Percentiles rank a stretch among this genome's conserved stretches.
These are phyloP conservation scores for Chalciporus piperatus DNA, from an alignment of 768 basidiomycete genomes.

Conservation along the genomic window DNA sequence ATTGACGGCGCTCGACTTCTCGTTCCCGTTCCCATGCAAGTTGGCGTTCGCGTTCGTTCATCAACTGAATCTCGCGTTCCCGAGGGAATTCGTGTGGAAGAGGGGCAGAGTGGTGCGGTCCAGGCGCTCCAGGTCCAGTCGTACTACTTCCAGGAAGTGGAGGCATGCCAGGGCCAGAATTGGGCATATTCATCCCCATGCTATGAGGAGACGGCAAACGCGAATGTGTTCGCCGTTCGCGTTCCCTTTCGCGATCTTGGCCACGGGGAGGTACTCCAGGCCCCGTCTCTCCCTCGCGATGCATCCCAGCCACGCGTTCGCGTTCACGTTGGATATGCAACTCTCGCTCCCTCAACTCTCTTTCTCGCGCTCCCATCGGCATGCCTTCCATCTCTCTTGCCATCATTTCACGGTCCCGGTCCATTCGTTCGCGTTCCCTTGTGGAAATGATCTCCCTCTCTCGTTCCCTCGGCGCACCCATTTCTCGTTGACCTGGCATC, in stretches of 20 bases:
- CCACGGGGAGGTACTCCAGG: slow-evolving; percentile 22
- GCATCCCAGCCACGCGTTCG: slow-evolving; percentile 19
- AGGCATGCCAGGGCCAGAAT: slow-evolving; percentile 6
- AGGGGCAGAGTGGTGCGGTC: slow-evolving; percentile 16
- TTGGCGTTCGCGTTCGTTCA: slow-evolving; percentile 24
- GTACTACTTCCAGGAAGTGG: slow-evolving; percentile 3
- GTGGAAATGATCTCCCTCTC: slow-evolving; percentile 18
- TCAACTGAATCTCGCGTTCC: slow-evolving; percentile 22
- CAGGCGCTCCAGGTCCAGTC: slow-evolving; percentile 20
- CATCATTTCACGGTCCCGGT: slow-evolving; percentile 22
- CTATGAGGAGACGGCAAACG: slow-evolving; percentile 27
- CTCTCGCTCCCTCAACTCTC: slow-evolving; percentile 26
- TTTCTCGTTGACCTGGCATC: slow-evolving; percentile 15
- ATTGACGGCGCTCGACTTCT: slow-evolving; percentile 27
- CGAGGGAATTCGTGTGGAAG: slow-evolving; percentile 23
- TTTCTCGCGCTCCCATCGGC: slow-evolving; percentile 21
- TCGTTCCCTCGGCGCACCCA: slow-evolving; percentile 25
- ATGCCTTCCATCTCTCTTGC: slow-evolving; percentile 25
- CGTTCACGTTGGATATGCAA: slow-evolving; percentile 28
- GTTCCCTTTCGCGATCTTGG: slow-evolving; percentile 25
- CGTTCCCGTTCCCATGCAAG: slow-evolving; percentile 29
- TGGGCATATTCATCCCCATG: slow-evolving; percentile 6
- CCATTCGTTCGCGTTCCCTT: slow-evolving; percentile 24
- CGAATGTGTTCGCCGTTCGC: slow-evolving; percentile 27
- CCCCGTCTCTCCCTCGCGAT: slow-evolving; percentile 25